Evolutionary conservation across 1,139 yeast species (phyloP).

Genomic region (Nadsonia commutata): DNA sequence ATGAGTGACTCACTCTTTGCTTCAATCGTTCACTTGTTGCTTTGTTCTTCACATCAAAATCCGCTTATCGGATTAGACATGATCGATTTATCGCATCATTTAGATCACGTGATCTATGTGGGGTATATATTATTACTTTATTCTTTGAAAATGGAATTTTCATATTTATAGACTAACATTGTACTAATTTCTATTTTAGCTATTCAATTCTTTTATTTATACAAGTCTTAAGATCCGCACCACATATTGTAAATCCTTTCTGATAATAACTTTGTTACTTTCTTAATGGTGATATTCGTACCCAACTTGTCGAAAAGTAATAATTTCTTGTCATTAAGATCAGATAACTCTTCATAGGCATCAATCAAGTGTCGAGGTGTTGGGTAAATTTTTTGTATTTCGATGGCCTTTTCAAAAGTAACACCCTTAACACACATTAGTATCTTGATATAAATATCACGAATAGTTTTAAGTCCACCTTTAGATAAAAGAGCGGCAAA

Average conservation of each 20-base stretch:
- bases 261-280: constrained; percentile 45
- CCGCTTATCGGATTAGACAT: too few relatives aligned
- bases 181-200: too few relatives aligned
- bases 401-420: constrained; percentile 69
- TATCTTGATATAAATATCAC: constrained; percentile 63
- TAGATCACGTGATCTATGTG: too few relatives aligned
- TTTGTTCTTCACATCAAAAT: too few relatives aligned
- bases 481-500: constrained; percentile 65
- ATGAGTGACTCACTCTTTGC: too few relatives aligned
- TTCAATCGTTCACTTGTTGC: too few relatives aligned
- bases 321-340: constrained; percentile 25
- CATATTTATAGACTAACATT: too few relatives aligned
- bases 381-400: constrained; percentile 49
- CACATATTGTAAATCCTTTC: constrained; percentile 46
- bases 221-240: constrained; percentile 29
- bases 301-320: constrained; percentile 34
- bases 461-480: constrained; percentile 52
- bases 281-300: constrained; percentile 44
- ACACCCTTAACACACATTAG: constrained; percentile 70
- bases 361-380: constrained; percentile 42
- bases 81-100: too few relatives aligned
- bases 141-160: too few relatives aligned
- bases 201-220: too few relatives aligned
- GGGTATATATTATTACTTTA: too few relatives aligned
- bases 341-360: constrained; percentile 25